A percentile compares a stretch with the other conserved stretches of the same genome.
These are phyloP conservation scores for Candida parachauliodes DNA, from an alignment of 805 yeast species.

Conservation along the genomic window DNA sequence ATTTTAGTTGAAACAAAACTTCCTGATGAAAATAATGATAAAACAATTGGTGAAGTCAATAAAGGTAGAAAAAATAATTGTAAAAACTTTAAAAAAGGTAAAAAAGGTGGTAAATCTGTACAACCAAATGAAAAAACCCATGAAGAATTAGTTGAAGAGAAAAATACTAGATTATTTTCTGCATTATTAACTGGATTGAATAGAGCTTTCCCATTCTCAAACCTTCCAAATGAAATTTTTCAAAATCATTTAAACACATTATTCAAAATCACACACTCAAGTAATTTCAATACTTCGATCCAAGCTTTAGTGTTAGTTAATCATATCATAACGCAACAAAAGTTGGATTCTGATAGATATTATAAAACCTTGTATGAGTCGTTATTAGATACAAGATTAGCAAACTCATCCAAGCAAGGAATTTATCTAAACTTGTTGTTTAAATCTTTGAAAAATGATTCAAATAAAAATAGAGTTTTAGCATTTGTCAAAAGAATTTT, in stretches of 20 bases:
- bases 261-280: conserved; percentile 87
- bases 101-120: conserved; percentile 82
- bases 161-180: conserved; percentile 77
- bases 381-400: conserved; percentile 76
- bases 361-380: conserved; percentile 89
- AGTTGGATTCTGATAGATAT: conserved; percentile 61
- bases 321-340: conserved; percentile 67
- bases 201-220: conserved; percentile 91
- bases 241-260: conserved; percentile 77
- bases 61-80: conserved; percentile 53
- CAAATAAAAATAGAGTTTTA: conserved; percentile 58
- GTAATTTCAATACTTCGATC: conserved; percentile 89
- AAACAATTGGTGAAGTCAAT: conserved; percentile 50
- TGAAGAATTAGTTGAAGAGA: conserved; percentile 68
- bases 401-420: conserved; percentile 87
- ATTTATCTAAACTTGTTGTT: conserved; percentile 82
- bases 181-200: conserved; percentile 93
- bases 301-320: conserved; percentile 86
- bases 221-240: conserved; percentile 65
- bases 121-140: conserved; percentile 58
- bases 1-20: conserved; percentile 66
- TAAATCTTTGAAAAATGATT: conserved; percentile 76
- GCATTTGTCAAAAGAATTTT: conserved; percentile 90
- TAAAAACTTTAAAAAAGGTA: conserved; percentile 75
- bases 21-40: conserved; percentile 35